These are phyloP conservation scores for Boletus patriciae DNA, from an alignment of 768 basidiomycete genomes.

Conservation along the genomic window DNA sequence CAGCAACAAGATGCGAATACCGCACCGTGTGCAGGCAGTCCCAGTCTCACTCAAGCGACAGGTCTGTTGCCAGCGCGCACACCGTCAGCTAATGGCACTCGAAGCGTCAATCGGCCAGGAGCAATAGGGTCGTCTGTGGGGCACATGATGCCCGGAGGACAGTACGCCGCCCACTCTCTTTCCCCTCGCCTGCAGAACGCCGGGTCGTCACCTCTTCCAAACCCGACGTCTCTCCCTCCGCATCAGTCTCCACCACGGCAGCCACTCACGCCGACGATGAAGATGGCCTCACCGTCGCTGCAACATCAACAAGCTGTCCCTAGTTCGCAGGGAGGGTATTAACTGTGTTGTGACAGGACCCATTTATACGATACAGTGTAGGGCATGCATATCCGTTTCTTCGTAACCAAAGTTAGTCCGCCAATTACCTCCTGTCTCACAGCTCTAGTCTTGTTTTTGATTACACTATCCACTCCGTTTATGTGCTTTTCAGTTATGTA, in stretches of 20 bases:
- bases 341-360: slow-evolving; percentile 20
- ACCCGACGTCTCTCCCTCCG: slow-evolving; percentile 37
- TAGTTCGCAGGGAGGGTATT: slow-evolving; percentile 55
- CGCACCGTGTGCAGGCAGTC: slow-evolving; percentile 36
- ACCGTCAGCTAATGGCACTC: slow-evolving; percentile 60
- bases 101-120: slow-evolving; percentile 39
- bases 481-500: slow-evolving; percentile 41
- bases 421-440: slow-evolving; percentile 19
- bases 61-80: slow-evolving; percentile 43
- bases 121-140: slow-evolving; percentile 21
- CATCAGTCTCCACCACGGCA: slow-evolving; percentile 52
- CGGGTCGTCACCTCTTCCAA: slow-evolving; percentile 47
- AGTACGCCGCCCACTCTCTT: slow-evolving; percentile 42
- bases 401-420: slow-evolving; percentile 5
- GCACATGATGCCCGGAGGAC: slow-evolving; percentile 40
- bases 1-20: slow-evolving; percentile 26
- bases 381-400: slow-evolving; percentile 15
- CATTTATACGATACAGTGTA: slow-evolving; percentile 12
- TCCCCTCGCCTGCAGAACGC: slow-evolving; percentile 51
- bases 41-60: slow-evolving; percentile 34
- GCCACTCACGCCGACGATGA: slow-evolving; percentile 51
- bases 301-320: slow-evolving; percentile 56
- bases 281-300: slow-evolving; percentile 53
- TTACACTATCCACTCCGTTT: slow-evolving; percentile 38
- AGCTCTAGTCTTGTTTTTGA: slow-evolving; percentile 31